Percentiles rank a stretch among this genome's conserved stretches.
phyloP scores from a whole-genome alignment of 441 rosid genomes.

The Hypseocharis bilobata region DNA sequence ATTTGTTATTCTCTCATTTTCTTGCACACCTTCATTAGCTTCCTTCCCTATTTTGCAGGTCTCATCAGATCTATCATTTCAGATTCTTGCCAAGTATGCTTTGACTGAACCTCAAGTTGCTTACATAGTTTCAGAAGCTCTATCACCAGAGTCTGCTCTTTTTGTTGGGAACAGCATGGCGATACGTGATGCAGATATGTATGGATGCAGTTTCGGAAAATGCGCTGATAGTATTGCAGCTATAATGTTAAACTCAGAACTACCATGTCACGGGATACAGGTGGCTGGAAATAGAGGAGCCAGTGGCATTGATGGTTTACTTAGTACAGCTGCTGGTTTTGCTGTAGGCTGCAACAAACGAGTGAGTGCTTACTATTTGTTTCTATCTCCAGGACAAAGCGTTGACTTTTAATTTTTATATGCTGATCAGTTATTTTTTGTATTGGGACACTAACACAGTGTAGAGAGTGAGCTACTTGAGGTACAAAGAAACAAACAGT shows the following conservation, averaged over 20 bases:
- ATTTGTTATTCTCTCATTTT: background rate
- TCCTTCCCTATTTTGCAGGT: constrained; percentile 43
- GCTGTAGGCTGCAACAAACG: constrained; percentile 76
- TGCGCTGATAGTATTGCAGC: constrained; percentile 28
- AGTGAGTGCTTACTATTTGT: constrained; percentile 33
- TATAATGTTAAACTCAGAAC: constrained; percentile 35
- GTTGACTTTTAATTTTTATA: no score
- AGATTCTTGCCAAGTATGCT: constrained; percentile 43
- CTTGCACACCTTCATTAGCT: constrained; percentile 13
- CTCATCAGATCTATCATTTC: constrained; percentile 58
- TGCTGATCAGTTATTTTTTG: no score
- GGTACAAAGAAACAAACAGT: no score
- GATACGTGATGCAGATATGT: constrained; percentile 88
- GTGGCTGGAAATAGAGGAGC: constrained; percentile 96
- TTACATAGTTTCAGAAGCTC: constrained; percentile 47
- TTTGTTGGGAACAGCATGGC: constrained; percentile 95
- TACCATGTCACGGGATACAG: constrained; percentile 49
- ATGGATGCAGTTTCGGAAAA: constrained; percentile 46
- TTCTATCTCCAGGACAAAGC: no score
- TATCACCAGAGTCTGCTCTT: constrained; percentile 58
- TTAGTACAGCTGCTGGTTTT: constrained; percentile 85
- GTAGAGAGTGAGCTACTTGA: no score
- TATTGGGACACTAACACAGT: no score
- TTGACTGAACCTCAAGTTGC: constrained; percentile 83
- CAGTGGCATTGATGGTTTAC: constrained; percentile 96